Conservation (phyloP, 495 filamentous ascomycete genomes). For the Choiromyces venosus region DNA sequence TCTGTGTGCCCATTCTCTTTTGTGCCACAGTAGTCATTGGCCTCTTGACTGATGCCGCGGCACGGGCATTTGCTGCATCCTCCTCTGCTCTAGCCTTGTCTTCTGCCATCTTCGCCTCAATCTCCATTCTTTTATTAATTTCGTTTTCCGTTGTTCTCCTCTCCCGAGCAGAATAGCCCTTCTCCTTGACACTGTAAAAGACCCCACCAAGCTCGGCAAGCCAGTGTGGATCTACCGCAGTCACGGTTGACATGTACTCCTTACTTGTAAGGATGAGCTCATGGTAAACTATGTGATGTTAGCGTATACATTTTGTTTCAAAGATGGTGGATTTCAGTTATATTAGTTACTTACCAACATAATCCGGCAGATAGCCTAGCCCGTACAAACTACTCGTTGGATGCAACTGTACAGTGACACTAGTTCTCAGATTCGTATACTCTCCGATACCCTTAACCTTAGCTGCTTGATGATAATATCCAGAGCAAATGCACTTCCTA, state of each 20-base stretch:
- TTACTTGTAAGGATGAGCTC: constrained; percentile 95
- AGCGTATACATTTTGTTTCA: constrained; percentile 2
- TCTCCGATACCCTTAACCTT: constrained; percentile 94
- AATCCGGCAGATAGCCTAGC: constrained; percentile 87
- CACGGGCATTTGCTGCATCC: constrained; percentile 49
- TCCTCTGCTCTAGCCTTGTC: constrained; percentile 73
- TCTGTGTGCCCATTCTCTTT: constrained; percentile 35
- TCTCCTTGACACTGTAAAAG: constrained; percentile 97
- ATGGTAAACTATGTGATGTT: constrained; percentile 63
- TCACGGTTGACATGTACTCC: constrained; percentile 98
- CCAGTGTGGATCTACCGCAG: constrained; percentile 95
- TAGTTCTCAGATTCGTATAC: constrained; percentile 92
- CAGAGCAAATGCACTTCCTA: constrained; percentile 92
- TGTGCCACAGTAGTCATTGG: constrained; percentile 23
- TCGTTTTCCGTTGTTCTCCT: constrained; percentile 87
- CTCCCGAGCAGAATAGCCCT: constrained; percentile 86
- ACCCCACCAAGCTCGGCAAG: constrained; percentile 97
- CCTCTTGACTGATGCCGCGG: constrained; percentile 45
- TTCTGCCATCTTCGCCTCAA: constrained; percentile 85
- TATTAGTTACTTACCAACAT: constrained; percentile 54
- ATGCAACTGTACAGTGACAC: constrained; percentile 87
- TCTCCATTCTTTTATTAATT: constrained; percentile 92
- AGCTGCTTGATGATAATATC: constrained; percentile 98
- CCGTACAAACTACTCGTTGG: constrained; percentile 91
- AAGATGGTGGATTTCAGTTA: too few species aligned